Conservation (phyloP, 352 stramenopile species). For the Globisporangium uncinulatum region DNA sequence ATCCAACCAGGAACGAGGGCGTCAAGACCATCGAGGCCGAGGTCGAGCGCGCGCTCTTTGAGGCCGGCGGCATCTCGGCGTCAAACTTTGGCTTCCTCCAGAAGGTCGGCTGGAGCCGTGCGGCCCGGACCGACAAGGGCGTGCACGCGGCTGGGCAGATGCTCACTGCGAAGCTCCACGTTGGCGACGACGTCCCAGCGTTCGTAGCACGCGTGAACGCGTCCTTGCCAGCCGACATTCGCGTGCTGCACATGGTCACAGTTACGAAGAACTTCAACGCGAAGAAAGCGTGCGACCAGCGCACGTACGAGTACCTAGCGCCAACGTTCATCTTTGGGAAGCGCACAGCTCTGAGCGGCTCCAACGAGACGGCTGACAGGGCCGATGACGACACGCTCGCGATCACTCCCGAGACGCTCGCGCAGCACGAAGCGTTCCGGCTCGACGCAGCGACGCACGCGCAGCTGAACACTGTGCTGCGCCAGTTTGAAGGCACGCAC, state of each 20-base stretch:
- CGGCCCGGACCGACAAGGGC: slow-evolving; percentile 88
- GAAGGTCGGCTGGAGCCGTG: slow-evolving; percentile 89
- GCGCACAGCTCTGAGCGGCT: slow-evolving; percentile 7
- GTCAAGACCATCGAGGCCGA: slow-evolving; percentile 89
- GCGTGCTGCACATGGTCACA: slow-evolving; percentile 73
- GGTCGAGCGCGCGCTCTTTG: slow-evolving; percentile 83
- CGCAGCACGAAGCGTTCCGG: slow-evolving; percentile 70
- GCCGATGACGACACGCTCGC: slow-evolving; percentile 14
- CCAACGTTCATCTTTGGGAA: slow-evolving; percentile 85
- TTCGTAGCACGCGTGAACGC: slow-evolving; percentile 75
- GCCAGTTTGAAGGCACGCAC: slow-evolving; percentile 82
- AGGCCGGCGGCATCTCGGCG: slow-evolving; percentile 82
- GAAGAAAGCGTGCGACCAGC: slow-evolving; percentile 84
- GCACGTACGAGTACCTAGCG: slow-evolving; percentile 89
- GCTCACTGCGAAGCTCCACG: slow-evolving; percentile 81
- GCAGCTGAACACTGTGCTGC: slow-evolving; percentile 47
- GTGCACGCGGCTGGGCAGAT: slow-evolving; percentile 86
- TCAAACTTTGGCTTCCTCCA: slow-evolving; percentile 88
- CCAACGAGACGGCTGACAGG: background rate
- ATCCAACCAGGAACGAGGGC: slow-evolving; percentile 61
- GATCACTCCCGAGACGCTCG: slow-evolving; percentile 55
- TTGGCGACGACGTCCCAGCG: slow-evolving; percentile 57
- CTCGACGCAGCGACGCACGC: slow-evolving; percentile 47
- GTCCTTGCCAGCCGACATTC: slow-evolving; percentile 73
- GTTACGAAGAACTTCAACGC: slow-evolving; percentile 91